These are phyloP conservation scores for Claviceps spartinae DNA, from an alignment of 2,329 filamentous ascomycete species.

Conservation along the genomic window DNA sequence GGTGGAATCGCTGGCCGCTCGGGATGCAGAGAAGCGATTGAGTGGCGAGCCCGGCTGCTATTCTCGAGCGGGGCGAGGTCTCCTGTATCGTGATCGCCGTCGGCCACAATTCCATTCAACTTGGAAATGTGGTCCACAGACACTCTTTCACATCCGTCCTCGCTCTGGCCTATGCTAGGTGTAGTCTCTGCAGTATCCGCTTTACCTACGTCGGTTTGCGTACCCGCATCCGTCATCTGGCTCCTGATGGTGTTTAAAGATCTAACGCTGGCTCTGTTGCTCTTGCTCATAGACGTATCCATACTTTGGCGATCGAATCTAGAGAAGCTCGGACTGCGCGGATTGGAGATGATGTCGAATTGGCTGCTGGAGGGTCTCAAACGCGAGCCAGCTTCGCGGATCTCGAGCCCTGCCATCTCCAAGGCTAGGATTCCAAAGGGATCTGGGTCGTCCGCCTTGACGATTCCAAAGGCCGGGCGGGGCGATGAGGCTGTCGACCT, in stretches of 20 bases:
- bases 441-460: slow-evolving; percentile 69
- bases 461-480: slow-evolving; percentile 57
- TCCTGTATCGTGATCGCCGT: slow-evolving; percentile 47
- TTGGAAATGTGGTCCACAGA: slow-evolving; percentile 25
- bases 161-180: slow-evolving; percentile 40
- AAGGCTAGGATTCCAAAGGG: slow-evolving; percentile 83
- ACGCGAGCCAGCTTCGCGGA: slow-evolving; percentile 68
- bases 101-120: slow-evolving; percentile 9
- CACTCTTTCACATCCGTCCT: slow-evolving; percentile 32
- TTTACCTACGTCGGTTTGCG: slow-evolving; percentile 40
- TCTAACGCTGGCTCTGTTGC: slow-evolving; percentile 63
- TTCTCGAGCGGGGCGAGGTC: slow-evolving; percentile 37
- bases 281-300: slow-evolving; percentile 46
- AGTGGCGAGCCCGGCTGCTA: slow-evolving; percentile 24
- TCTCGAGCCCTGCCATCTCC: slow-evolving; percentile 81
- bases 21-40: slow-evolving; percentile 16
- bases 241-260: slow-evolving; percentile 55
- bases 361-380: slow-evolving; percentile 61
- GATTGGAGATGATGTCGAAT: slow-evolving; percentile 69
- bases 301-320: slow-evolving; percentile 52
- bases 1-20: slow-evolving; percentile 7
- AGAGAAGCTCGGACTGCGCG: slow-evolving; percentile 56
- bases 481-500: slow-evolving; percentile 22
- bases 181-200: slow-evolving; percentile 38
- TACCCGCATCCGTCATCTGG: slow-evolving; percentile 56